Conservation (phyloP, 345 rosid genomes). For the Boechera divaricarpa region DNA sequence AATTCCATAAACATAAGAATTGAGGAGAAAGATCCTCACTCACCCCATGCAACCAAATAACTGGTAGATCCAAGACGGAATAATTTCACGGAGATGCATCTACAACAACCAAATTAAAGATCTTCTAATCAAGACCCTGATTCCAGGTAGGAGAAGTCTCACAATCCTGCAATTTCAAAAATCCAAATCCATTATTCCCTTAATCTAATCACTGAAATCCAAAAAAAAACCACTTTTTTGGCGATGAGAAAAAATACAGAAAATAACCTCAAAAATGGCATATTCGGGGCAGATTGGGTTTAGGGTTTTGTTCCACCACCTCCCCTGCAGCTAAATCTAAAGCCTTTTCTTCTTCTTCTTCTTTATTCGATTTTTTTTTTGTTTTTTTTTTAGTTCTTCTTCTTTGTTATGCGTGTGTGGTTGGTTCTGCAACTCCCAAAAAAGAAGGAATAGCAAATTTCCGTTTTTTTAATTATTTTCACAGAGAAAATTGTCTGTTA, state of each 20-base stretch:
- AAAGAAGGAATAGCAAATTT: conserved; percentile 40
- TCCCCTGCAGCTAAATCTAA: conserved; percentile 26
- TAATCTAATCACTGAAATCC: conserved; percentile 16
- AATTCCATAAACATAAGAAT: not conserved
- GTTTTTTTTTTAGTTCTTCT: not conserved
- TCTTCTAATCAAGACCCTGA: conserved; percentile 49
- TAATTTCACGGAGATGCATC: conserved; percentile 56
- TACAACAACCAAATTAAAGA: conserved; percentile 48
- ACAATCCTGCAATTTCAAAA: conserved; percentile 40
- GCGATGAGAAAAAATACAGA: no score
- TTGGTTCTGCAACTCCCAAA: conserved; percentile 44
- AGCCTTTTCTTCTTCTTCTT: conserved; percentile 24
- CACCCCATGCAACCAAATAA: conserved; percentile 71
- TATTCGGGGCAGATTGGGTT: conserved; percentile 45
- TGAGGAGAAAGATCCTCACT: conserved; percentile 46
- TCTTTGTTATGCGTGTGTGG: conserved; percentile 39
- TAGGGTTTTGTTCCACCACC: conserved; percentile 40
- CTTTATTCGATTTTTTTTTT: conserved; percentile 12
- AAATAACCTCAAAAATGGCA: conserved; percentile 59
- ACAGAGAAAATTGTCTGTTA: conserved; percentile 8
- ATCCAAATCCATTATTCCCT: not conserved
- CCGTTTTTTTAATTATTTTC: not conserved
- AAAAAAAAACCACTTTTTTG: conserved; percentile 1
- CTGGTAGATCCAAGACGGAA: conserved; percentile 62
- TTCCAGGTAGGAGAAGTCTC: conserved; percentile 52